Base-by-base conservation (phyloP, 805 yeast species). In the Grigorovia yakushimaensis region DNA sequence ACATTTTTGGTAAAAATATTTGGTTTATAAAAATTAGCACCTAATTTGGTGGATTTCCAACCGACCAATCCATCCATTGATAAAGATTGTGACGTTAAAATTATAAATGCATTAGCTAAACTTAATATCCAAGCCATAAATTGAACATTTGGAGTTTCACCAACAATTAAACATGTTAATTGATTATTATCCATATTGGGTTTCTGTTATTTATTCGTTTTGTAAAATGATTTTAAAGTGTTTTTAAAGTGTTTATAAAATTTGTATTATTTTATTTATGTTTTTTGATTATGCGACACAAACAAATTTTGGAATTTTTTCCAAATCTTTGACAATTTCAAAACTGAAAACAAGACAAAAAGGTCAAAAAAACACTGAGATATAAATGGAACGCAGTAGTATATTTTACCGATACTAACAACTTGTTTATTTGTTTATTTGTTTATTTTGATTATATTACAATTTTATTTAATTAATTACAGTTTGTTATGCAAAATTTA, bases 111-210 rank as follows among this genome's bases (percentile, higher is more conserved):
- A 37, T 58, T 60, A 5, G 63, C 56, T n/a, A 61, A 47, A 48
- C 66, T 59, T 22, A 64, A 47, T 44, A 66, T 58, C 68, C 68
- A 64, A 9, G 64, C 64, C 23, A 60, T 33, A 44, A 63, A 62
- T 43, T 61, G 65, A 11, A 15, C n/a, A 33, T 33, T 33, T 33
- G 37, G 37, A 15, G 37, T 21, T 15, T 40, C 42, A 22, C 42
- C 42, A 15, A 40, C 27, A 21, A 40, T 40, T 22, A 40, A 40
- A 22, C 42, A 40, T 22, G 42, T 40, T 22, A 40, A 40, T 4
- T 22, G 33, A 15, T 11, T 22, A 22, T 21, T 21, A 22, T 24
- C 42, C 19, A 24, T 40, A 22, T 10, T 40, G 20, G n/a, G 21
- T 40, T 9, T 10, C n/a, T 22, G 8, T 13, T 13, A n/a, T 21